Evolutionary conservation across 2,329 filamentous ascomycete genomes (phyloP), one percentile per base, ranked within the genome.

Genomic region (Ceratocystis ficicola): DNA sequence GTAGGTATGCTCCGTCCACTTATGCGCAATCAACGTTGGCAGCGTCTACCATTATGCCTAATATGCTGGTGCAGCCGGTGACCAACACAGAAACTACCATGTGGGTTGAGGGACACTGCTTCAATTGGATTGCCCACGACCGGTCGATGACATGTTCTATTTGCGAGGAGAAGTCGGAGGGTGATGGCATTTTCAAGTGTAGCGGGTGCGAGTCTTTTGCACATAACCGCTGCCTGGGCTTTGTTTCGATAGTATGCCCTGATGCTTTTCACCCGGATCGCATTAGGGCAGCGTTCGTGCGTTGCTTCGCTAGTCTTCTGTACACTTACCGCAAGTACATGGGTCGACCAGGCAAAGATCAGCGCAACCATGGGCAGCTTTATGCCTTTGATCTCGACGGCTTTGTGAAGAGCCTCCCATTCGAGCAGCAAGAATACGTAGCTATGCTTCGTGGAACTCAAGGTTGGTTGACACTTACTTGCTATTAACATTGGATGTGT

Each of bases 1-100:
- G 77, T 60, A 84, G 86, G 7, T 94, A 94, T 73, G 88, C 89
- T 4, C 89, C 89, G 2, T 93, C 89, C 2, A 86, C 89, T 1
- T 94, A 94, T 72, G 89, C 89, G 0, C 87, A 89, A 71, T 93
- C 89, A n/a, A 94, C 90, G 0, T 77, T 94, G 59, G 89, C 89
- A 1, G 89, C 89, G 6, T 92, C 88, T 5, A 94, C 89, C 1
- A 86, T 94, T 70, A 92, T 94, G 89, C 89, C 90, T 44, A 88
- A 86, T 71, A 87, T 91, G 82, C 82, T 90, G 68, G 82, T 91
- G 68, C 88, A 92, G 71, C 87, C 87, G 0, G 89, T 93, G 6
- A 80, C 80, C 60, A 90, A 93, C 72, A 90, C 88, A 0, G 87
- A 91, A 61, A 89, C 85, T 1, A 89, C 83, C 0, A 85, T 90